phyloP scores from a whole-genome alignment of 345 rosid genomes.

The Bruguiera parviflora region DNA sequence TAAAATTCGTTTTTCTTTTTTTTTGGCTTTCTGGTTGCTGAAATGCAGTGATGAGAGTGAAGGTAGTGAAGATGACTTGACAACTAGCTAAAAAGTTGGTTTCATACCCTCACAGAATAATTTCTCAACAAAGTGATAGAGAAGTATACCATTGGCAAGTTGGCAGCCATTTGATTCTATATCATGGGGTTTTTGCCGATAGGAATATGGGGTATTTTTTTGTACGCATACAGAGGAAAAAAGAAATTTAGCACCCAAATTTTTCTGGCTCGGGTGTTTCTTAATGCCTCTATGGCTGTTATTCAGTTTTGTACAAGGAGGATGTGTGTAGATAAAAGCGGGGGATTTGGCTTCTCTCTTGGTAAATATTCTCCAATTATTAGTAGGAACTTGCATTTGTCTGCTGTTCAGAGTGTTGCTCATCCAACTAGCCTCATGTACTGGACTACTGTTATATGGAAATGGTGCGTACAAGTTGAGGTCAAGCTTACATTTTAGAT shows the following conservation, averaged over 20 bases:
- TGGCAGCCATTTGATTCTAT: not conserved
- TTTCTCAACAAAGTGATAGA: conserved; percentile 3
- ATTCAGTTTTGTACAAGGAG: not conserved
- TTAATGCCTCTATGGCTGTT: not conserved
- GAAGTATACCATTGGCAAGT: not conserved
- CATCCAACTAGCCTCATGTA: too few species aligned
- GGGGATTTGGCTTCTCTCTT: not conserved
- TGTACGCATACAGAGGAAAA: conserved; percentile 1
- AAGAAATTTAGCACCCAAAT: conserved; percentile 7
- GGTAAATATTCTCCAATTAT: not conserved
- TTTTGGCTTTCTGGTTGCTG: not conserved
- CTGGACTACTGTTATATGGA: too few species aligned
- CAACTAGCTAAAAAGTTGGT: conserved; percentile 39
- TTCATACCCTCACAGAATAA: not conserved
- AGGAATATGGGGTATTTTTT: conserved; percentile 4
- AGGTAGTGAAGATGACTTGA: conserved; percentile 58
- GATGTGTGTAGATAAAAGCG: not conserved
- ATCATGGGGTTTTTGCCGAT: conserved; percentile 7
- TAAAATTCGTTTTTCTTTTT: not conserved
- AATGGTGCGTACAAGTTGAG: too few species aligned
- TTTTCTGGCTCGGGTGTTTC: conserved; percentile 17
- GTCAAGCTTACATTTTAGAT: too few species aligned
- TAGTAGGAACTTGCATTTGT: not conserved
- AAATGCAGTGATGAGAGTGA: conserved; percentile 75
- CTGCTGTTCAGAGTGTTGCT: not conserved